A percentile compares a stretch with the other conserved stretches of the same genome.
phyloP scores from a whole-genome alignment of 2,329 filamentous ascomycete genomes.

The Orbilia javanica region DNA sequence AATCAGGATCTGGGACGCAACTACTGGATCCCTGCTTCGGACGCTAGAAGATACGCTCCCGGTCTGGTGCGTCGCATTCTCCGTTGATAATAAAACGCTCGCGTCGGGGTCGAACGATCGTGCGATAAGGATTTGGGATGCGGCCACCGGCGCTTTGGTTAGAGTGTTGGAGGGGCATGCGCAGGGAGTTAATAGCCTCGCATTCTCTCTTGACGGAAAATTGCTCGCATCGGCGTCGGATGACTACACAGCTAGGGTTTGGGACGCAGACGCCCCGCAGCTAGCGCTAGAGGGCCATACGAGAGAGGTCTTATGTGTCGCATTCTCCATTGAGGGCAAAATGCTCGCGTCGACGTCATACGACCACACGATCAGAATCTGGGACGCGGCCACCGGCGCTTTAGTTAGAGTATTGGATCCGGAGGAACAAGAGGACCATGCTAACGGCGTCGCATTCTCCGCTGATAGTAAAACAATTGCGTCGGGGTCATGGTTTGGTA shows the following conservation, averaged over 20 bases:
- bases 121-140: constrained; percentile 11
- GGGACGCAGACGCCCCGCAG: neutral
- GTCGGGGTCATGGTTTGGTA: neutral
- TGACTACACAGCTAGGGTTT: constrained; percentile 67
- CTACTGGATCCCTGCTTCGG: neutral
- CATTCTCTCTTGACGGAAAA: constrained; percentile 50
- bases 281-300: constrained; percentile 4
- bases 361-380: neutral
- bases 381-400: neutral
- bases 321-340: neutral
- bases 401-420: no score
- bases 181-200: neutral
- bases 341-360: neutral
- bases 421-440: no score
- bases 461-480: neutral
- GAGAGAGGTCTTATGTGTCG: constrained; percentile 11
- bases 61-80: neutral
- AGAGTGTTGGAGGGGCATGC: neutral
- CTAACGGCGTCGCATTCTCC: constrained; percentile 15
- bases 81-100: neutral
- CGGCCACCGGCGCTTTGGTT: neutral
- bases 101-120: constrained; percentile 3
- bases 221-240: neutral
- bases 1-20: neutral
- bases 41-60: neutral